Evolutionary conservation across 23 red algal species (phyloP).

Genomic region (Gracilaria gracilis): DNA sequence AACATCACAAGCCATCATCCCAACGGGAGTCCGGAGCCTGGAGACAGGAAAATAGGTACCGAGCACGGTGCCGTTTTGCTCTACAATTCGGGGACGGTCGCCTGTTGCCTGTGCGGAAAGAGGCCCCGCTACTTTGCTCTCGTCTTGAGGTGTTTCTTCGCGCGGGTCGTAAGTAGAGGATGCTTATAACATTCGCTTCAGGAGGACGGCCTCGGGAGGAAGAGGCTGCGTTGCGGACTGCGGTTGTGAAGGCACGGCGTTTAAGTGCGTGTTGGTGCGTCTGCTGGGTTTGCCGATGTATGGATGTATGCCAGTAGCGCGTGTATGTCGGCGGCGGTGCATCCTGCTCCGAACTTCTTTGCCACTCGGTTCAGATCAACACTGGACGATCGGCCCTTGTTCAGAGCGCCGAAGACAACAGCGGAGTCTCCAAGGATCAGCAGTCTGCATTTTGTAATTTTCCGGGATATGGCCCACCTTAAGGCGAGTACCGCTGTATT

Average conservation of each 20-base stretch:
- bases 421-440: conserved; percentile 8
- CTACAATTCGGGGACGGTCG: too few species aligned
- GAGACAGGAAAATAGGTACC: too few species aligned
- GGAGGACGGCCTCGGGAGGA: too few species aligned
- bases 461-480: neutral
- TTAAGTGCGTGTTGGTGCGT: neutral
- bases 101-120: too few species aligned
- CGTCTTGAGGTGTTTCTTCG: too few species aligned
- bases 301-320: neutral
- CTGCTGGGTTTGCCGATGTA: conserved; percentile 8
- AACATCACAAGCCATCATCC: too few species aligned
- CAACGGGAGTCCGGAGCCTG: too few species aligned
- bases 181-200: too few species aligned
- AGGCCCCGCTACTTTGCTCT: too few species aligned
- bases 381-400: conserved; percentile 21
- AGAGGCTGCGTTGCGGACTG: too few species aligned
- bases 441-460: neutral
- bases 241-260: neutral
- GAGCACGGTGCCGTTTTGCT: too few species aligned
- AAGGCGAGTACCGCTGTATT: neutral
- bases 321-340: neutral
- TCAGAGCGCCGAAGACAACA: neutral
- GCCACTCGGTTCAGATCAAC: neutral
- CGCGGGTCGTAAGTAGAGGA: too few species aligned
- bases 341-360: conserved; percentile 2